Evolutionary conservation across 805 yeast species (phyloP).

Genomic region (Candida lessepsii): DNA sequence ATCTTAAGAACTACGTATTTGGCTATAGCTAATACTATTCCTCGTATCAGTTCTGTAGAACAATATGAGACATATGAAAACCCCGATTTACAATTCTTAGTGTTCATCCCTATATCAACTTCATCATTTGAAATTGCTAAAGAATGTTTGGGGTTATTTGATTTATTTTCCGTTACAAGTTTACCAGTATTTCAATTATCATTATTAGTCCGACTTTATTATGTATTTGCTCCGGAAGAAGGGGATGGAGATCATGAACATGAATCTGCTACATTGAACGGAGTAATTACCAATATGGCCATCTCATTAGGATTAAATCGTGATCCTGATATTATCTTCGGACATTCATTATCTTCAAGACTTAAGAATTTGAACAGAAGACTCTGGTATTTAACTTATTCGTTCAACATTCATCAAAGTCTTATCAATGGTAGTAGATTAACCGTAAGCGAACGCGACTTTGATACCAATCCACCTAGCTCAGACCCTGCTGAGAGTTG

Average conservation of each 20-base stretch:
- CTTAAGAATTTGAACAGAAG: conserved; percentile 28
- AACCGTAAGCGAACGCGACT: conserved; percentile 23
- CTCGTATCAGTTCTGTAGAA: conserved; percentile 7
- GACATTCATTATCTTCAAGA: conserved; percentile 16
- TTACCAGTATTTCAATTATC: conserved; percentile 54
- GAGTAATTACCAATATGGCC: conserved; percentile 62
- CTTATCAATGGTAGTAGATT: conserved; percentile 31
- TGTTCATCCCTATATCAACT: conserved; percentile 26
- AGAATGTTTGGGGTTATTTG: conserved; percentile 34
- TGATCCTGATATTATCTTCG: conserved; percentile 55
- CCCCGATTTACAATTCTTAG: conserved; percentile 12
- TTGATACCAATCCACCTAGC: conserved; percentile 28
- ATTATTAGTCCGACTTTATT: conserved; percentile 50
- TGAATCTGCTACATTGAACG: conserved; percentile 47
- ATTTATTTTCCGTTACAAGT: conserved; percentile 37
- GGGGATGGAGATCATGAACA: conserved; percentile 61
- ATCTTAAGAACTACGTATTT: conserved; percentile 35
- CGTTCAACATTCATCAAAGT: conserved; percentile 24
- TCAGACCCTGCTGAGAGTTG: conserved; percentile 33
- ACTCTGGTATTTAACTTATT: conserved; percentile 31
- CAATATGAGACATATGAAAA: not conserved
- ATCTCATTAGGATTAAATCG: conserved; percentile 66
- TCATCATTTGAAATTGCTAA: conserved; percentile 31
- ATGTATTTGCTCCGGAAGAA: conserved; percentile 49
- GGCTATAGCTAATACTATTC: conserved; percentile 29